A percentile compares a stretch with the other conserved stretches of the same genome.
Evolutionary conservation across 495 filamentous ascomycete genomes (phyloP).

Genomic region (Penicillium desertorum): DNA sequence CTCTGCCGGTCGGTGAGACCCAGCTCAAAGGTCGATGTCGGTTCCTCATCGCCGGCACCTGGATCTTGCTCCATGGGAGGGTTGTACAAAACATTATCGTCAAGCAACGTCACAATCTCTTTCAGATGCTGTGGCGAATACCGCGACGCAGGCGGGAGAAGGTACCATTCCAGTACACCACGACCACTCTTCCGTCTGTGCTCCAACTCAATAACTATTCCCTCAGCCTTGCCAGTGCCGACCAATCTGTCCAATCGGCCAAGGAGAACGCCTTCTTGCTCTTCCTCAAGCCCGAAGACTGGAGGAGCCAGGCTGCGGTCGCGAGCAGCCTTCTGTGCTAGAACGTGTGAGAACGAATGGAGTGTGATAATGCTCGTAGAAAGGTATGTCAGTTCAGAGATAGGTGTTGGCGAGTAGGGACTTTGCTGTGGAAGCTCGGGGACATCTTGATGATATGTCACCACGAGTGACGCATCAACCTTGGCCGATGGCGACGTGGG

Average conservation of each 20-base stretch:
- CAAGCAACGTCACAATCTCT: slow-evolving; percentile 65
- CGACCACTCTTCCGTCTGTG: slow-evolving; percentile 77
- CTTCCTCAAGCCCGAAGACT: slow-evolving; percentile 72
- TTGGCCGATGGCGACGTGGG: slow-evolving; percentile 26
- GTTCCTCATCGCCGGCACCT: slow-evolving; percentile 47
- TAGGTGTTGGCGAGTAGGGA: slow-evolving; percentile 65
- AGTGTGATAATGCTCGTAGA: slow-evolving; percentile 65
- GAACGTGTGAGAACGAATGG: slow-evolving; percentile 66
- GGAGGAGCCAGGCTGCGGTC: slow-evolving; percentile 70
- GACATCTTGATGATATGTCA: slow-evolving; percentile 48
- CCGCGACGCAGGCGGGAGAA: slow-evolving; percentile 53
- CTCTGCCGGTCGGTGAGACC: slow-evolving; percentile 88
- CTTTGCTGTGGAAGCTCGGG: slow-evolving; percentile 52
- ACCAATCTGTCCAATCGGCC: slow-evolving; percentile 49
- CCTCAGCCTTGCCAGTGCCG: slow-evolving; percentile 47
- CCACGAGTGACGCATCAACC: slow-evolving; percentile 43
- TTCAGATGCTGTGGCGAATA: slow-evolving; percentile 37
- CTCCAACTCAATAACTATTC: slow-evolving; percentile 82
- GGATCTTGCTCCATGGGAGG: slow-evolving; percentile 40
- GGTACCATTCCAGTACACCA: slow-evolving; percentile 73
- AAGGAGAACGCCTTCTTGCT: slow-evolving; percentile 69
- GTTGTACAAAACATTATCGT: slow-evolving; percentile 72
- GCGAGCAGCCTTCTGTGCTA: slow-evolving; percentile 64
- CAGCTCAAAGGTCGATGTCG: slow-evolving; percentile 75
- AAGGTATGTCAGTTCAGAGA: slow-evolving; percentile 60